Percentiles rank a stretch among this genome's conserved stretches.
phyloP scores from a whole-genome alignment of 257 asterid species.

The Solanum virginianum region DNA sequence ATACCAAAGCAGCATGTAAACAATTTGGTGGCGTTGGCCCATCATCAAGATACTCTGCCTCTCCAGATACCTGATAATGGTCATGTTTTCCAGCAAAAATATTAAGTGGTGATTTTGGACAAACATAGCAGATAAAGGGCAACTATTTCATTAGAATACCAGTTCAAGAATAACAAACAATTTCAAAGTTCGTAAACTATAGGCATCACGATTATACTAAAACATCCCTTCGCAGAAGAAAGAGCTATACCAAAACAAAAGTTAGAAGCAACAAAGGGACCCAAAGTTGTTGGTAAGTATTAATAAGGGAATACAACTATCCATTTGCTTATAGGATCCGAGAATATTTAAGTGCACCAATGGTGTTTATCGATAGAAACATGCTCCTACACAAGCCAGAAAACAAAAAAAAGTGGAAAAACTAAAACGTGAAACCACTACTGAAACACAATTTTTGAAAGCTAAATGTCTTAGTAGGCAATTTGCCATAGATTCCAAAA shows the following conservation, averaged over 20 bases:
- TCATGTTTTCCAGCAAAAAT: conserved; percentile 6
- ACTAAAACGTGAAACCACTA: background rate
- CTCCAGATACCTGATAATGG: conserved; percentile 76
- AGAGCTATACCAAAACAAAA: background rate
- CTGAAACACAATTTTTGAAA: background rate
- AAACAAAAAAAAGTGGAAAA: background rate
- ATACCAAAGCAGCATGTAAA: conserved; percentile 63
- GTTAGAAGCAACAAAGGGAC: background rate
- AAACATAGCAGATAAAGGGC: background rate
- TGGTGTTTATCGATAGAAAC: background rate
- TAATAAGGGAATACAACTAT: background rate
- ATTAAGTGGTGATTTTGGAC: background rate
- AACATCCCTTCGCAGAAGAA: background rate
- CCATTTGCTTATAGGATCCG: background rate
- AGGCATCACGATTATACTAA: background rate
- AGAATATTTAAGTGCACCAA: background rate
- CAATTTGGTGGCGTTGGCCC: conserved; percentile 79
- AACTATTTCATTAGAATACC: background rate
- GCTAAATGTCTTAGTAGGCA: background rate
- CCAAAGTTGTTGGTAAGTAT: background rate
- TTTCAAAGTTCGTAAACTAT: background rate
- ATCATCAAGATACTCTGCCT: conserved; percentile 96
- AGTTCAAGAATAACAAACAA: background rate
- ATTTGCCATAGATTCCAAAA: background rate
- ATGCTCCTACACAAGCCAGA: background rate